Percentiles rank a stretch among this genome's conserved stretches.
Conservation (phyloP, 1,284 basidiomycete species). For the Boletus sp. region DNA sequence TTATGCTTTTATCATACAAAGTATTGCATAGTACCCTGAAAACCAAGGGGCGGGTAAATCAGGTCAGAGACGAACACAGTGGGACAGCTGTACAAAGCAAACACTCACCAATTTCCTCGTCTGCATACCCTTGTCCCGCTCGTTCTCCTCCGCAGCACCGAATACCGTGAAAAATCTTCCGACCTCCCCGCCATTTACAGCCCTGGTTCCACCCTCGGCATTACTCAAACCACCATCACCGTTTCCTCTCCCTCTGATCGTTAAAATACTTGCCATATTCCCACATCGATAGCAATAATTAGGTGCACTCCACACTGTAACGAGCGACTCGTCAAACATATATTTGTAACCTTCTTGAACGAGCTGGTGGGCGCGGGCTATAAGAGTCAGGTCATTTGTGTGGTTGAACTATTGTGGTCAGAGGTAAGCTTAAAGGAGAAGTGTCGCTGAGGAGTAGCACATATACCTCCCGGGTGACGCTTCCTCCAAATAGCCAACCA, state of each 20-base stretch:
- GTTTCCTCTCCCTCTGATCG: slow-evolving; percentile 61
- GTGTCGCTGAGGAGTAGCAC: not conserved
- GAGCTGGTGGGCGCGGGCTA: slow-evolving; percentile 91
- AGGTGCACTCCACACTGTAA: slow-evolving; percentile 97
- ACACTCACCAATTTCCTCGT: slow-evolving; percentile 57
- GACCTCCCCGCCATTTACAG: slow-evolving; percentile 16
- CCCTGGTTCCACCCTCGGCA: slow-evolving; percentile 1
- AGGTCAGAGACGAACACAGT: slow-evolving; percentile 4
- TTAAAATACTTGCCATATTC: slow-evolving; percentile 76
- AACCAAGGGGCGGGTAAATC: not conserved
- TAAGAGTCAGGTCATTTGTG: slow-evolving; percentile 77
- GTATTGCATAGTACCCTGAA: slow-evolving; percentile 31
- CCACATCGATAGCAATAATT: slow-evolving; percentile 92
- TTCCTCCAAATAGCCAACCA: slow-evolving; percentile 92
- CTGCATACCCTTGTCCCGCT: slow-evolving; percentile 69
- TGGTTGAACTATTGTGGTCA: slow-evolving; percentile 76
- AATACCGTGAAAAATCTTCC: slow-evolving; percentile 68
- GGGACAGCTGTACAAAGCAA: not conserved
- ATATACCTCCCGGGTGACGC: slow-evolving; percentile 77
- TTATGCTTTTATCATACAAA: slow-evolving; percentile 28
- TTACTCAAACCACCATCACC: slow-evolving; percentile 28
- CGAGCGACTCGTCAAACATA: slow-evolving; percentile 93
- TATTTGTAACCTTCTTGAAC: slow-evolving; percentile 98
- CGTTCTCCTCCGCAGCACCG: slow-evolving; percentile 82
- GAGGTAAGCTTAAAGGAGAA: slow-evolving; percentile 2